phyloP scores from a whole-genome alignment of 805 yeast genomes.

The Nakazawaea anatomiae region DNA sequence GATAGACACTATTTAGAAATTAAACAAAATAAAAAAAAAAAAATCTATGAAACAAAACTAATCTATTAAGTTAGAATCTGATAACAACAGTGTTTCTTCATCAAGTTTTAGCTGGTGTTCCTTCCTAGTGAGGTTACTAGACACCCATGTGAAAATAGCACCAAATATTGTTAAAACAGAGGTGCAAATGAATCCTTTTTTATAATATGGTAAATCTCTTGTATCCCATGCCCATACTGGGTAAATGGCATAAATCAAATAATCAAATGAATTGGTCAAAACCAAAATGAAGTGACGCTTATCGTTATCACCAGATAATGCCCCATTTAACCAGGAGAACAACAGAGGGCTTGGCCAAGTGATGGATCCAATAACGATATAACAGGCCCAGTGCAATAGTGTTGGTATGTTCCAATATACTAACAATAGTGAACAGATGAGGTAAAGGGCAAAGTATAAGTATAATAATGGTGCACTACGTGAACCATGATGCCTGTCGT shows the following conservation, averaged over 20 bases:
- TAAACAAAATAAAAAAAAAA: too few relatives aligned
- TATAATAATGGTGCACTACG: conserved; percentile 18
- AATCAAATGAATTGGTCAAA: conserved; percentile 31
- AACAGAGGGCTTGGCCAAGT: conserved; percentile 16
- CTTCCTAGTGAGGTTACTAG: neutral
- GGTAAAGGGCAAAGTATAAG: conserved; percentile 10
- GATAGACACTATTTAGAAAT: too few relatives aligned
- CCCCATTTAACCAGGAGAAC: conserved; percentile 18
- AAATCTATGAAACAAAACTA: too few relatives aligned
- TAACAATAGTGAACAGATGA: conserved; percentile 13
- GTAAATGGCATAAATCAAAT: conserved; percentile 32
- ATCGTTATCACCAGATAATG: conserved; percentile 11
- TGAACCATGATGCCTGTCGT: conserved; percentile 11
- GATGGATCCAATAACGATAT: conserved; percentile 14
- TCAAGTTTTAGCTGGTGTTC: neutral
- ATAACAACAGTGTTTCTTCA: neutral
- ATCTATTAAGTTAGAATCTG: neutral
- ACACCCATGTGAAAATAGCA: neutral
- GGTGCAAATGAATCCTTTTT: conserved; percentile 29
- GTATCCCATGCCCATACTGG: conserved; percentile 36
- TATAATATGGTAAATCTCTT: conserved; percentile 25
- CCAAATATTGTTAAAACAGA: conserved; percentile 20
- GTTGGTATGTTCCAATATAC: conserved; percentile 17
- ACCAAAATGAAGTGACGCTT: conserved; percentile 28
- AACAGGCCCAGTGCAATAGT: conserved; percentile 18